phyloP scores from a whole-genome alignment of 2,329 filamentous ascomycete genomes.

The Meredithiella fracta region DNA sequence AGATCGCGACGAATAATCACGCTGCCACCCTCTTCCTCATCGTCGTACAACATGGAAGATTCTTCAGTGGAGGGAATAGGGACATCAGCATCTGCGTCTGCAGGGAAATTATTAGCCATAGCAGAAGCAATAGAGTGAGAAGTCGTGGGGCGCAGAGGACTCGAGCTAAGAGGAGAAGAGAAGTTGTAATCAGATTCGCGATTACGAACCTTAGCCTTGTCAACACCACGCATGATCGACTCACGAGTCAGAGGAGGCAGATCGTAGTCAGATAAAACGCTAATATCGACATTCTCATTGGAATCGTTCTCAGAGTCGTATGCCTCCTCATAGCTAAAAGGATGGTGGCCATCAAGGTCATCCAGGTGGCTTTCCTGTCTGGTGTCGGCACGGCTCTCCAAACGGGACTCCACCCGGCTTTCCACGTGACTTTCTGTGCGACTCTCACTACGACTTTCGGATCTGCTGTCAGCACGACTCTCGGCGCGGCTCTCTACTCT shows the following conservation, averaged over 20 bases:
- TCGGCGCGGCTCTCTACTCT: background rate
- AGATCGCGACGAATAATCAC: constrained; percentile 56
- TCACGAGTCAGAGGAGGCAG: constrained; percentile 74
- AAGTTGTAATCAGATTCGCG: constrained; percentile 47
- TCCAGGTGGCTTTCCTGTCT: background rate
- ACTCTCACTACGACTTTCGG: constrained; percentile 1
- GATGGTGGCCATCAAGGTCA: constrained; percentile 1
- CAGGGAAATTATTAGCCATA: constrained; percentile 21
- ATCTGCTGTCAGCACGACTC: background rate
- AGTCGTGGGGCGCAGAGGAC: constrained; percentile 32
- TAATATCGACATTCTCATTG: constrained; percentile 34
- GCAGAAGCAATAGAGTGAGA: constrained; percentile 21
- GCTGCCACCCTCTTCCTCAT: constrained; percentile 37
- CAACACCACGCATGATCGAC: constrained; percentile 78
- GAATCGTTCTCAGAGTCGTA: constrained; percentile 11
- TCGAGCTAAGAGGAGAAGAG: constrained; percentile 44
- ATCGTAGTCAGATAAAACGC: constrained; percentile 44
- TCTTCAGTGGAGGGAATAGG: constrained; percentile 79
- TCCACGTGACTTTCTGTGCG: background rate
- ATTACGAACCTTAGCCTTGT: constrained; percentile 42
- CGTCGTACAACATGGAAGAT: constrained; percentile 37
- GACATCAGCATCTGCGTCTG: constrained; percentile 79
- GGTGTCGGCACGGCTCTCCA: background rate
- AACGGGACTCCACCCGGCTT: background rate
- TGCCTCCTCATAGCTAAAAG: constrained; percentile 8